Base-by-base conservation (phyloP, 768 basidiomycete genomes). In the Termitomyces sp. region DNA sequence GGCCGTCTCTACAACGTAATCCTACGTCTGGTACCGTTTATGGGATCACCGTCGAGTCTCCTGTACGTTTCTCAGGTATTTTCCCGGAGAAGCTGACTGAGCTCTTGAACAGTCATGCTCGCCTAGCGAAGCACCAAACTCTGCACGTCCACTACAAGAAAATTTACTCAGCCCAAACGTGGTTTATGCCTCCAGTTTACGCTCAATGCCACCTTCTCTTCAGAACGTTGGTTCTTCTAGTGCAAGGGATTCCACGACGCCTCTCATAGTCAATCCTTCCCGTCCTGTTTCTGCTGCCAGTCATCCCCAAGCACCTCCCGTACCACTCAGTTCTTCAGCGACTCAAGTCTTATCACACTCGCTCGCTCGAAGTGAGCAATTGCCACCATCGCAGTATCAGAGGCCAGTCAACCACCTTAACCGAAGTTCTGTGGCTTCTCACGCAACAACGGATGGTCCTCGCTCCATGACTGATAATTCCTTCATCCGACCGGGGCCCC, bases 41-140 rank as follows among this genome's bases (percentile, higher is more conserved):
- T n/a, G 62, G 61, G 17, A 63, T 67, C 43, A 62, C 53, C 14
- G 59, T 67, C 17, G 58, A 58, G 35, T 55, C 64, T 45, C 64
- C 66, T 5, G 66, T 67, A 56, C 17, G 64, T 62, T 25, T 47
- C 8, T 41, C 2, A 37, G 32, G 9, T 7, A 11, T 23, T n/a
- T 30, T 14, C 44, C 46, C 3, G 49, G 7, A 2, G 5, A 45
- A 51, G 23, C 52, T 30, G 21, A 37, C 12, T 45, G 37, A 21
- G 19, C 3, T 19, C 3, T 39, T 30, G n/a, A 23, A 5, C 28
- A 66, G 65, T 66, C 65, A 17, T 52, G 58, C 52, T 63, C 61
- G 5, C 63, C 65, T 17, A 66, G 47, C 30, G 63, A 64, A 9
- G 56, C 58, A 8, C 43, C 55, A 12, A 23, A 52, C n/a, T 59